Conservation (phyloP, 2,329 filamentous ascomycete species). For the Exophiala sp. region DNA sequence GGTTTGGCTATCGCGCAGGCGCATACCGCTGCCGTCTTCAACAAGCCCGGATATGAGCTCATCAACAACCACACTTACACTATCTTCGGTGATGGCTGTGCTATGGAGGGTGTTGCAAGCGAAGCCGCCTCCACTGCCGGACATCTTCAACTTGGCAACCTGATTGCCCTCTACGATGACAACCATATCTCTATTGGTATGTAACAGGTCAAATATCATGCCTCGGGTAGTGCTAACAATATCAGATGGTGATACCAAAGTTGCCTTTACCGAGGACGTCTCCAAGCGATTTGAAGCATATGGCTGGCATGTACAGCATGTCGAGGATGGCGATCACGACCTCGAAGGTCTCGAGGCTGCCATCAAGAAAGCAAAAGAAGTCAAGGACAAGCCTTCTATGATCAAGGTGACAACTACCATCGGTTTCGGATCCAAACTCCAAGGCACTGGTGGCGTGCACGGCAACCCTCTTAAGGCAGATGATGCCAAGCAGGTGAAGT, state of each 20-base stretch:
- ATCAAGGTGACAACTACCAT: constrained; percentile 98
- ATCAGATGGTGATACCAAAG: constrained; percentile 87
- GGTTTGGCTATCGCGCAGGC: constrained; percentile 96
- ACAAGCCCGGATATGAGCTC: constrained; percentile 90
- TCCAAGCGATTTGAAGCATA: constrained; percentile 92
- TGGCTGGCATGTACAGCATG: constrained; percentile 86
- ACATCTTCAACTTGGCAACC: constrained; percentile 95
- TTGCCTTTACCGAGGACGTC: constrained; percentile 96
- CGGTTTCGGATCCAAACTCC: constrained; percentile 86
- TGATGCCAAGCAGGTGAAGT: constrained; percentile 89
- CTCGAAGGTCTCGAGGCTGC: constrained; percentile 83
- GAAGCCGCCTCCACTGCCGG: constrained; percentile 91
- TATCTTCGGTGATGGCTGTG: constrained; percentile 97
- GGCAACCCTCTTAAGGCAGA: constrained; percentile 93
- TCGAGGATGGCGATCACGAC: constrained; percentile 85
- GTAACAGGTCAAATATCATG: constrained; percentile 27
- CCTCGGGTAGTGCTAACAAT: not conserved
- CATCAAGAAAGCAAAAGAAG: constrained; percentile 76
- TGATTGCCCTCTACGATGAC: constrained; percentile 96
- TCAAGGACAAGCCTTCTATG: constrained; percentile 93
- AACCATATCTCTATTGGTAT: constrained; percentile 87
- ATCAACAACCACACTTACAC: constrained; percentile 95
- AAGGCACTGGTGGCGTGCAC: constrained; percentile 94
- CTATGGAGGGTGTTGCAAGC: constrained; percentile 95
- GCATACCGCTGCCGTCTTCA: constrained; percentile 86